phyloP scores from a whole-genome alignment of 2,329 filamentous ascomycete genomes.

The Teratosphaeria pseudoeucalypti region DNA sequence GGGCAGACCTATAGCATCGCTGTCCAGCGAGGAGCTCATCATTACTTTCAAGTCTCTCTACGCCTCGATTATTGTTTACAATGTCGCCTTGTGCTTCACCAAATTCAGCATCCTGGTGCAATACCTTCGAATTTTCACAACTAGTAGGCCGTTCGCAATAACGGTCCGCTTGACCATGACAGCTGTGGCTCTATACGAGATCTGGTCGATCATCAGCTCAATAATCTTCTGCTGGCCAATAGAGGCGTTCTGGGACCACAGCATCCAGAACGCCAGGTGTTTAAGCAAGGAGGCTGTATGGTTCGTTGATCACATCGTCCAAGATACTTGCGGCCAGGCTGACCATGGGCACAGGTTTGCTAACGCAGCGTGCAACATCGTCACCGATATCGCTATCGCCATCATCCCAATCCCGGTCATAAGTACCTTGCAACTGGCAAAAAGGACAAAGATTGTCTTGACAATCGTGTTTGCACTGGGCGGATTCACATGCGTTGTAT shows the following conservation, averaged over 20 bases:
- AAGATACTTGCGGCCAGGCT: not conserved
- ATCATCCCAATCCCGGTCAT: conserved; percentile 26
- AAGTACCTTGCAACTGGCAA: conserved; percentile 24
- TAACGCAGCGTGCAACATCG: conserved; percentile 27
- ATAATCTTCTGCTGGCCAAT: conserved; percentile 34
- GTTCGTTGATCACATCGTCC: conserved; percentile 14
- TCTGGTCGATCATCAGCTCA: conserved; percentile 26
- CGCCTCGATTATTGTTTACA: conserved; percentile 30
- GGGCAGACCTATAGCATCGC: conserved; percentile 2
- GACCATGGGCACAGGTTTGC: conserved; percentile 20
- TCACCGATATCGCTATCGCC: conserved; percentile 27
- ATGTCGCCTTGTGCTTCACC: conserved; percentile 27
- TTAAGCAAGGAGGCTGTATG: conserved; percentile 31
- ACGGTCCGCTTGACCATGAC: conserved; percentile 19
- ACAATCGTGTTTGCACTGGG: conserved; percentile 27
- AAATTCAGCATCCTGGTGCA: conserved; percentile 40
- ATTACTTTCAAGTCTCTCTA: conserved; percentile 8
- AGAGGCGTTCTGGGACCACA: conserved; percentile 32
- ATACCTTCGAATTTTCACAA: conserved; percentile 38
- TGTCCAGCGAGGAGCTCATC: conserved; percentile 1
- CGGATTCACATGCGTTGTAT: conserved; percentile 23
- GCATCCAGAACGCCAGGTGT: conserved; percentile 21
- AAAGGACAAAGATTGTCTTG: conserved; percentile 23
- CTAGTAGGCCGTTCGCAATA: conserved; percentile 23
- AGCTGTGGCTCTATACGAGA: conserved; percentile 24